Evolutionary conservation across 257 asterid species (phyloP).

Genomic region (Orobanche coerulescens): DNA sequence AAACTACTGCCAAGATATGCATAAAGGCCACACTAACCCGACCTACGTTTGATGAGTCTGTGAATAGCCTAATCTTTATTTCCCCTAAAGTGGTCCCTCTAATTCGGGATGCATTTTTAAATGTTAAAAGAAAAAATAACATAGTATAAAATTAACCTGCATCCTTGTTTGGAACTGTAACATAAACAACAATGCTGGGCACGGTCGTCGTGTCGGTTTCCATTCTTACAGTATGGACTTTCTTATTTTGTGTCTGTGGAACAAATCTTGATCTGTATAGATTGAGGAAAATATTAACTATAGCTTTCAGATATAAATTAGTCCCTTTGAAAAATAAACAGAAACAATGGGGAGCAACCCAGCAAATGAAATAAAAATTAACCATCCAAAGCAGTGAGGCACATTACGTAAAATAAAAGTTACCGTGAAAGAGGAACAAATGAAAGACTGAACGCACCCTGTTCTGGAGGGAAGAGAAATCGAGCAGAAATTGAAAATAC

Average conservation of each 20-base stretch:
- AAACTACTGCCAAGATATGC: slow-evolving; percentile 3
- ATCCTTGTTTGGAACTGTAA: slow-evolving; percentile 42
- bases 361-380: not conserved
- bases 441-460: slow-evolving; percentile 44
- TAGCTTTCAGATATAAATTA: slow-evolving; percentile 17
- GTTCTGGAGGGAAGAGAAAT: slow-evolving; percentile 34
- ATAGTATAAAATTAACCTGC: not conserved
- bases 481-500: slow-evolving; percentile 57
- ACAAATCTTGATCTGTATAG: slow-evolving; percentile 37
- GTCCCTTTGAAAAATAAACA: slow-evolving; percentile 8
- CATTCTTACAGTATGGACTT: slow-evolving; percentile 50
- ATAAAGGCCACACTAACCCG: not conserved
- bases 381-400: not conserved
- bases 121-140: not conserved
- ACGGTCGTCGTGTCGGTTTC: slow-evolving; percentile 57
- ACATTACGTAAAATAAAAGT: not conserved
- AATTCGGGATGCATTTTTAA: not conserved
- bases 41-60: not conserved
- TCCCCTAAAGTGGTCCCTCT: not conserved
- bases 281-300: not conserved
- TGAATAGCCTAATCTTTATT: too few species aligned
- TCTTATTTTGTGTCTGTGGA: slow-evolving; percentile 28
- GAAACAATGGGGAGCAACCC: not conserved
- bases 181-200: slow-evolving; percentile 92
- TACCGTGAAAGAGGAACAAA: slow-evolving; percentile 46